Conservation (phyloP, 306 rosid species). For the Begonia masoniana region DNA sequence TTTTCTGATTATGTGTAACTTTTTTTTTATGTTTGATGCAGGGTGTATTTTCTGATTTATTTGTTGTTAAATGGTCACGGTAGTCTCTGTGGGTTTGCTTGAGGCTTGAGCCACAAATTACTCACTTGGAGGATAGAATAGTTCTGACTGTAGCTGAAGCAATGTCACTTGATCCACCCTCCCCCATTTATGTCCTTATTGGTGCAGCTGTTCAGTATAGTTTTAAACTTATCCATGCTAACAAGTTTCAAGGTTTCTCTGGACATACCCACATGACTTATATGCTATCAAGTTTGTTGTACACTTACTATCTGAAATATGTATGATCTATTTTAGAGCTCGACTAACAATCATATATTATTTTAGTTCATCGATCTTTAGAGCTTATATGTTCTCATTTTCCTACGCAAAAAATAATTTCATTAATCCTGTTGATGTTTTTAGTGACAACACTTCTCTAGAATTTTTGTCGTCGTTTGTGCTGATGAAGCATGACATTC, state of each 20-base stretch:
- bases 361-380: too few relatives aligned
- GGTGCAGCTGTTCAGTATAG: conserved; percentile 61
- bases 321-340: too few relatives aligned
- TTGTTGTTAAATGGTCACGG: conserved; percentile 70
- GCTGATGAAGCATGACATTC: too few relatives aligned
- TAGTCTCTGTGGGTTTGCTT: conserved; percentile 65
- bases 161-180: conserved; percentile 81
- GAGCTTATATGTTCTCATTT: too few relatives aligned
- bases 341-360: too few relatives aligned
- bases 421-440: too few relatives aligned
- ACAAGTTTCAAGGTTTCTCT: conserved; percentile 65
- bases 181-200: conserved; percentile 78
- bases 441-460: too few relatives aligned
- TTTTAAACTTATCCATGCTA: conserved; percentile 67
- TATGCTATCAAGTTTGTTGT: background rate
- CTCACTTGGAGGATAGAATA: conserved; percentile 60
- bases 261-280: background rate
- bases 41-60: conserved; percentile 92
- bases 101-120: conserved; percentile 51
- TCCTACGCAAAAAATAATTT: too few relatives aligned
- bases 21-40: conserved; percentile 30
- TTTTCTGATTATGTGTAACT: conserved; percentile 10
- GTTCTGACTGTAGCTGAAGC: conserved; percentile 95
- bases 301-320: background rate
- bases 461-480: too few relatives aligned